These are phyloP conservation scores for Stephania yunnanensis DNA, from an alignment of 164 flowering plant species.

Conservation along the genomic window DNA sequence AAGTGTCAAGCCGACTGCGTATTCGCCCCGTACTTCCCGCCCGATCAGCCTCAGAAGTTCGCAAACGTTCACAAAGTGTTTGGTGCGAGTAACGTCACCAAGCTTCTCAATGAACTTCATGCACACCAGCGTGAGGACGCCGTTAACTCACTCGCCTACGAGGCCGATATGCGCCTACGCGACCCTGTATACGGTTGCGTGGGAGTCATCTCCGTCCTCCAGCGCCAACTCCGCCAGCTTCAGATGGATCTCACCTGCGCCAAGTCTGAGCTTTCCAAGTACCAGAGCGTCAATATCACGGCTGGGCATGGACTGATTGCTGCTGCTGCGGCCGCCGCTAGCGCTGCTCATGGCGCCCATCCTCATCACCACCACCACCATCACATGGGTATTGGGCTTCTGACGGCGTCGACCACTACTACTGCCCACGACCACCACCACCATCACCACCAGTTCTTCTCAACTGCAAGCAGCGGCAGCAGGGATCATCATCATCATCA, in stretches of 20 bases:
- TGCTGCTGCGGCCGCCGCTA: conserved; percentile 35
- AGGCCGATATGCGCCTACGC: conserved; percentile 82
- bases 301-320: conserved; percentile 34
- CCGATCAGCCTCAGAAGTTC: conserved; percentile 89
- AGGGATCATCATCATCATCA: conserved; percentile 9
- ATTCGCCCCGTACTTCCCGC: conserved; percentile 88
- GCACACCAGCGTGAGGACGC: conserved; percentile 88
- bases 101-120: conserved; percentile 75
- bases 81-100: conserved; percentile 87
- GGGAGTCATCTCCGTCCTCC: conserved; percentile 79
- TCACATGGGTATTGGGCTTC: conserved; percentile 41
- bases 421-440: conserved; percentile 16
- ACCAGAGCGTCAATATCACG: conserved; percentile 51
- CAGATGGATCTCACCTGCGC: conserved; percentile 77
- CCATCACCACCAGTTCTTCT: conserved; percentile 28
- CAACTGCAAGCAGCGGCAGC: conserved; percentile 13
- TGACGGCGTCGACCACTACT: neutral
- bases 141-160: conserved; percentile 79
- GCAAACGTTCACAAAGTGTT: conserved; percentile 86
- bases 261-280: conserved; percentile 76
- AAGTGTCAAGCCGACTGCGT: conserved; percentile 91
- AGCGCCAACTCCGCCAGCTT: conserved; percentile 77
- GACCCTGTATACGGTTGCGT: conserved; percentile 96
- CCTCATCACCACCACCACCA: conserved; percentile 1
- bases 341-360: conserved; percentile 22